A percentile compares a stretch with the other conserved stretches of the same genome.
Evolutionary conservation across 805 yeast genomes (phyloP).

Genomic region (Brettanomyces naardenensis): DNA sequence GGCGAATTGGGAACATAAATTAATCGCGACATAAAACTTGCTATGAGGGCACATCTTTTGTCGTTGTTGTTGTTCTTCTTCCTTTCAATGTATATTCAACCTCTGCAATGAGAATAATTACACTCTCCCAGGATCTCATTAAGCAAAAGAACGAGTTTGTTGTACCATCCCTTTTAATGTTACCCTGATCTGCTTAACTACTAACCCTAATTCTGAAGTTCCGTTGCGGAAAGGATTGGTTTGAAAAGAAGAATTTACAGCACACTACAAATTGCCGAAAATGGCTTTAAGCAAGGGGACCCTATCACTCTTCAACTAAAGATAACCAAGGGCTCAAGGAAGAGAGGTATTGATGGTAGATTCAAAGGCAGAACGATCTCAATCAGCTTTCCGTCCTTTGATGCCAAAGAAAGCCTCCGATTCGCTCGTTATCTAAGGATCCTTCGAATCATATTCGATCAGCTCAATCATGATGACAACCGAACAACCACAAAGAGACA

Average conservation of each 20-base stretch:
- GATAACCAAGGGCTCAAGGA: not conserved
- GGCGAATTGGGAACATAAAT: too few relatives aligned
- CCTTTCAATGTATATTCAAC: not conserved
- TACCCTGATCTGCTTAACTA: too few relatives aligned
- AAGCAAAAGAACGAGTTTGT: not conserved
- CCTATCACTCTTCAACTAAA: constrained; percentile 12
- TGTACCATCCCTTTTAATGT: too few relatives aligned
- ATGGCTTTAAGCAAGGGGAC: constrained; percentile 21
- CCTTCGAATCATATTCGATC: not conserved
- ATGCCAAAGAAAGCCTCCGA: not conserved
- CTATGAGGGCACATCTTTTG: too few relatives aligned
- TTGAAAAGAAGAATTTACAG: constrained; percentile 10
- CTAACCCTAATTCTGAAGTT: too few relatives aligned
- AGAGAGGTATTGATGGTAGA: constrained; percentile 1
- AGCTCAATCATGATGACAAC: not conserved
- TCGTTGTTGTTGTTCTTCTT: too few relatives aligned
- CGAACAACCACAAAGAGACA: constrained; percentile 46
- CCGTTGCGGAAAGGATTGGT: too few relatives aligned
- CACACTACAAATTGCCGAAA: constrained; percentile 17
- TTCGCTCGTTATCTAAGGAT: constrained; percentile 1
- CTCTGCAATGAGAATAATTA: not conserved
- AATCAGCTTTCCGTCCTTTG: constrained; percentile 1
- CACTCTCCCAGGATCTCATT: not conserved
- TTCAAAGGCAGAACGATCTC: not conserved
- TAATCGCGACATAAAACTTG: too few relatives aligned